These are phyloP conservation scores for Thelonectria rubi DNA, from an alignment of 2,329 filamentous ascomycete species.

Conservation along the genomic window DNA sequence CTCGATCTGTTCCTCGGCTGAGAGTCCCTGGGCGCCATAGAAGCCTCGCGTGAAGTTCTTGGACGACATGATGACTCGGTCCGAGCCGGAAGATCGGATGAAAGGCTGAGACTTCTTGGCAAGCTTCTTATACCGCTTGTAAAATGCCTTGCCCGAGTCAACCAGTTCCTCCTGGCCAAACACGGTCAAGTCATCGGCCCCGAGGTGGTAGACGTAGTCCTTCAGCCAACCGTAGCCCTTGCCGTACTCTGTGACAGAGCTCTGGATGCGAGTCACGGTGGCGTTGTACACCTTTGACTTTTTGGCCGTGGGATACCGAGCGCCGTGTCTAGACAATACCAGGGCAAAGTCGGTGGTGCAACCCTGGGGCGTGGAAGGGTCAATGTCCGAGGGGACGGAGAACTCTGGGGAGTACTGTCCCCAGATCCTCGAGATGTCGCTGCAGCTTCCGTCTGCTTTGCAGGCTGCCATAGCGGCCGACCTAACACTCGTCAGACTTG, in stretches of 20 bases:
- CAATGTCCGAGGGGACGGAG: constrained; percentile 73
- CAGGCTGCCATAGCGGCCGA: constrained; percentile 34
- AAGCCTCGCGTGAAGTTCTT: constrained; percentile 80
- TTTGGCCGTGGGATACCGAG: constrained; percentile 77
- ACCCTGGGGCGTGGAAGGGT: constrained; percentile 66
- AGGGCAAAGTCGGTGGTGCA: constrained; percentile 84
- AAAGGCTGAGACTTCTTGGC: constrained; percentile 70
- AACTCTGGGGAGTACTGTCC: constrained; percentile 91
- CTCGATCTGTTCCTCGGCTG: constrained; percentile 57
- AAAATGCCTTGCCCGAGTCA: constrained; percentile 80
- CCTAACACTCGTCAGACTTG: constrained; percentile 5
- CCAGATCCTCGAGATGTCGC: constrained; percentile 72
- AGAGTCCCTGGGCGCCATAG: constrained; percentile 55
- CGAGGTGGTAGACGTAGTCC: constrained; percentile 75
- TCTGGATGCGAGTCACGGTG: constrained; percentile 73
- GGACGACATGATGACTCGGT: constrained; percentile 78
- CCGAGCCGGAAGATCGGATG: constrained; percentile 73
- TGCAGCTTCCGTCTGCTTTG: constrained; percentile 55
- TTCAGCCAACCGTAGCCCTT: constrained; percentile 74
- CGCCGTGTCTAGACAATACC: constrained; percentile 84
- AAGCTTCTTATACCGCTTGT: constrained; percentile 73
- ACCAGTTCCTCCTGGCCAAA: constrained; percentile 76
- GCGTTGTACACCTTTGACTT: constrained; percentile 72
- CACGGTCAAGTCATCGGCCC: constrained; percentile 72
- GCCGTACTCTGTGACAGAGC: constrained; percentile 63